Conservation (phyloP, 495 filamentous ascomycete genomes). For the Rostrohypoxylon terebratum region DNA sequence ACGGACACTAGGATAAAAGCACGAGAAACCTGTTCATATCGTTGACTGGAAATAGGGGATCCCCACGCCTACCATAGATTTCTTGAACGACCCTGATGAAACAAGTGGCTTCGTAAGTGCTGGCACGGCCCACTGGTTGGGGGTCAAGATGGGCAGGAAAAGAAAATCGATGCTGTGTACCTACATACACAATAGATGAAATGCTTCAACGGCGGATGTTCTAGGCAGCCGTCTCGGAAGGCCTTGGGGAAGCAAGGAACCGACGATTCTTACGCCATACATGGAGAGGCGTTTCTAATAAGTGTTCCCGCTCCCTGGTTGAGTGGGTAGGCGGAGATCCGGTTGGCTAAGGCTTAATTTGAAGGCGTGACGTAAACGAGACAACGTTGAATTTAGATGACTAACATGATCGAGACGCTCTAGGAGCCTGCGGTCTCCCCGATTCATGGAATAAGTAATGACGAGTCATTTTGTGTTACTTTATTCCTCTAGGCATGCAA, state of each 20-base stretch:
- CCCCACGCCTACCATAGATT: neutral
- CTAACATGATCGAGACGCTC: neutral
- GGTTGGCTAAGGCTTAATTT: conserved; percentile 7
- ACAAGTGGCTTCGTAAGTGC: conserved; percentile 5
- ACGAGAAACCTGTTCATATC: neutral
- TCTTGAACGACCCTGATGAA: neutral
- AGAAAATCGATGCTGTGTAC: conserved; percentile 11
- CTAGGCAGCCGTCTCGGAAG: conserved; percentile 1
- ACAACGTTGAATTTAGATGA: neutral
- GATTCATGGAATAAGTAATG: conserved; percentile 9
- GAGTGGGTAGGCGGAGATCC: neutral
- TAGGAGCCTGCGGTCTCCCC: neutral
- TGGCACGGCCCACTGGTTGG: neutral
- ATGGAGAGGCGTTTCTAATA: neutral
- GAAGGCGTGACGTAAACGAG: conserved; percentile 4
- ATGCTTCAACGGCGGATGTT: neutral
- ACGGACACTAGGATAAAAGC: neutral
- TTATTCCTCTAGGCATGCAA: conserved; percentile 8
- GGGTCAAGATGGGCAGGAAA: neutral
- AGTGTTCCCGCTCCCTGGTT: neutral
- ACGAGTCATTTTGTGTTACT: conserved; percentile 16
- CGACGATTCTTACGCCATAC: neutral
- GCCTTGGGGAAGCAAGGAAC: neutral
- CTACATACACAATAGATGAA: neutral
- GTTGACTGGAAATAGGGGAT: neutral